These are phyloP conservation scores for Mucor ambiguus DNA, from an alignment of 371 early-diverging fungal species.

Conservation along the genomic window DNA sequence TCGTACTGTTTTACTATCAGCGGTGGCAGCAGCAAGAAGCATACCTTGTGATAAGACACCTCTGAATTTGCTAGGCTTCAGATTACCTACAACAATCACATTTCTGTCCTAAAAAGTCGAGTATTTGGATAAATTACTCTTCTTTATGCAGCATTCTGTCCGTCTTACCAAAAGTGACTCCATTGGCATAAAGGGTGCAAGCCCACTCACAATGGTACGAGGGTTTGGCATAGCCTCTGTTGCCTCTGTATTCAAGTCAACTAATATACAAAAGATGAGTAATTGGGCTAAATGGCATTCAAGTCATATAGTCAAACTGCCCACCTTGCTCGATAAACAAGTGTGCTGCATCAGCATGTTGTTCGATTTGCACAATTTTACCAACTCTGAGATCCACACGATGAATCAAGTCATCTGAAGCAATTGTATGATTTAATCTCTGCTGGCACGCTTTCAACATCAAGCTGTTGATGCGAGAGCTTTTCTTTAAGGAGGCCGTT, in stretches of 20 bases:
- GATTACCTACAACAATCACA: slow-evolving; percentile 61
- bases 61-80: slow-evolving; percentile 64
- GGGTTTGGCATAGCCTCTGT: slow-evolving; percentile 41
- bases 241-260: slow-evolving; percentile 43
- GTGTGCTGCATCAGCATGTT: slow-evolving; percentile 73
- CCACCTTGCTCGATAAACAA: slow-evolving; percentile 76
- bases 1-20: slow-evolving; percentile 38
- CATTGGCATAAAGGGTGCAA: slow-evolving; percentile 62
- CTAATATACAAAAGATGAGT: not conserved
- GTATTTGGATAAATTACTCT: not conserved
- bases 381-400: slow-evolving; percentile 79
- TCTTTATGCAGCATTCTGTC: not conserved
- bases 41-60: slow-evolving; percentile 65
- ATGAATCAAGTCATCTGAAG: slow-evolving; percentile 51
- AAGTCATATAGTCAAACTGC: not conserved
- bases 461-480: not conserved
- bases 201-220: slow-evolving; percentile 79
- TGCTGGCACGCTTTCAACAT: not conserved
- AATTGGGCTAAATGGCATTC: not conserved
- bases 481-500: not conserved
- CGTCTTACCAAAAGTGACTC: slow-evolving; percentile 45
- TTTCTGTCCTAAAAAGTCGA: slow-evolving; percentile 27
- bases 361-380: slow-evolving; percentile 61
- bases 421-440: slow-evolving; percentile 12
- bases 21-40: slow-evolving; percentile 54